Evolutionary conservation across 192 early-diverging fungal species (phyloP), one percentile per base, ranked within the genome.

Genomic region (Spizellomyces sp.): DNA sequence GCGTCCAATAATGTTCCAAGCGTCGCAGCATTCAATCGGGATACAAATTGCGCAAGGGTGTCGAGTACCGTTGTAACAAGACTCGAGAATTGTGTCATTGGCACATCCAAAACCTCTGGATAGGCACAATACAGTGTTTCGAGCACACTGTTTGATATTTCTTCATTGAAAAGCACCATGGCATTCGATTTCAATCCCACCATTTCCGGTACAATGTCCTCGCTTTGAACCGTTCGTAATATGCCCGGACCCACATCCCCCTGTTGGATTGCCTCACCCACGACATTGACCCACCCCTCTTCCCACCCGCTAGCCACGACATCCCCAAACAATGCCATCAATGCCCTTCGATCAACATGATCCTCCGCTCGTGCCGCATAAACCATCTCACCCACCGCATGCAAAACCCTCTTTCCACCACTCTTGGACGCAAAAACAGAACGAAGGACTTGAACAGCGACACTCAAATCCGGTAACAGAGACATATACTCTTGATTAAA

Each of bases 281-380:
- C 48, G n/a, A 57, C 22, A 17, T n/a, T 15, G 10, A 55, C 48
- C 48, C 48, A 42, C 0, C 0, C 10, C 15, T 9, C 9, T 7
- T 27, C 22, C 70, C 60, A 64, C 5, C 41, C 59, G 5, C 42
- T 48, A 21, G 9, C 44, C 54, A 66, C 46, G 0, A 66, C 9
- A 7, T 66, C 71, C 12, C 10, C 27, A 47, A 73, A 66, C 10
- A 73, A 41, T 14, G 64, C 27, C 12, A 15, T n/a, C 19, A 73
- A 36, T 5, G 66, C 45, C 12, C 43, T 7, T 43, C 45, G 12
- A 45, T 73, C 71, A 14, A 8, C 6, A n/a, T 9, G 5, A 4
- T 8, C 5, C 41, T 17, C 44, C 8, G 59, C 6, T n/a, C 59
- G 71, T 17, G 22, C 17, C 46, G 63, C 71, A 55, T 58, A 73